Evolutionary conservation across 495 filamentous ascomycete species (phyloP), one percentile per base, ranked within the genome.

Genomic region (Aspergillus ostianus): DNA sequence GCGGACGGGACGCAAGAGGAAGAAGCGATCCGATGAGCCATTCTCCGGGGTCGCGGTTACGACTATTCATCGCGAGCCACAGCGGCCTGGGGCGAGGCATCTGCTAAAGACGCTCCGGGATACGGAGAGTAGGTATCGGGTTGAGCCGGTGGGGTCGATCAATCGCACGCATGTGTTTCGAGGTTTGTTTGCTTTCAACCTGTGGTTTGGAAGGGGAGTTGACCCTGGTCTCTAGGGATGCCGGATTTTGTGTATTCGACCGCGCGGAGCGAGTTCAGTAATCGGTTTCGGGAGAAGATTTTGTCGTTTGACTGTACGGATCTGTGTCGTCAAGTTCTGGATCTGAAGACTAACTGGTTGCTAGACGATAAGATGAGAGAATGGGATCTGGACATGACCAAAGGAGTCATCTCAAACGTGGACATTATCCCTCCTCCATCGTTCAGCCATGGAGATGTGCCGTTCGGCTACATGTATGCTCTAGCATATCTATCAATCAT

Each of bases 121-220:
- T 71, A 93, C 91, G 67, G 70, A 81, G 0, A 82, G 78, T 0
- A 84, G 77, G 19, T 95, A 95, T 69, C 74, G 75, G 6, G 77
- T 92, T 51, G 85, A 93, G 65, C 77, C 85, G 9, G 77, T 94
- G 2, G 94, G 91, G 2, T 74, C 82, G 30, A 83, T 98, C 53
- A 80, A 83, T 30, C 83, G 87, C 47, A 93, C 91, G 9, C 92
- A 98, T 79, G 85, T 93, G 21, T 98, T 94, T 70, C 84, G 94
- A 75, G 82, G 88, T 90, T 70, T 52, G 67, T 52, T 27, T 32
- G 6, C 10, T 9, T 15, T 27, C 27, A 15, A 30, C 32, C 26
- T 18, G 27, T 3, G 17, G n/a, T 18, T 19, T 9, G n/a, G 17
- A 8, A 15, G 12, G 19, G 50, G 56, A 44, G 57, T 51, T 55